Evolutionary conservation across 768 basidiomycete genomes (phyloP).

Genomic region (Clitopilus passeckerianus): DNA sequence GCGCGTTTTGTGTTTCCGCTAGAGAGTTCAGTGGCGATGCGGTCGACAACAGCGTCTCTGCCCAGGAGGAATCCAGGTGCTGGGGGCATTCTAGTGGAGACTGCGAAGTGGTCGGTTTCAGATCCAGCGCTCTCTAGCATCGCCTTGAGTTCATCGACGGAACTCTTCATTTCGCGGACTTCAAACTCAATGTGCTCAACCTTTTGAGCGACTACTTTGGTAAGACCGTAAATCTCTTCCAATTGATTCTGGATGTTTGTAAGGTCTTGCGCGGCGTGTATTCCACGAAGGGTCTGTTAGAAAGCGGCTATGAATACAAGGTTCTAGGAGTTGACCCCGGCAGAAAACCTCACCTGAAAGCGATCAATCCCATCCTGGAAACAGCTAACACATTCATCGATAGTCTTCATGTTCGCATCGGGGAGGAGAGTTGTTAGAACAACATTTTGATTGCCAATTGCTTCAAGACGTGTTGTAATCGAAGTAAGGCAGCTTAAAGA

Average conservation of each 20-base stretch:
- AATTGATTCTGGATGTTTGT: background rate
- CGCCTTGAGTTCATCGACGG: background rate
- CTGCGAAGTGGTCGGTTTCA: background rate
- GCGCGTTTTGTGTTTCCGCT: conserved; percentile 23
- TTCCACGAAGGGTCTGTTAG: background rate
- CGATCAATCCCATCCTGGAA: background rate
- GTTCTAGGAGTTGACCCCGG: background rate
- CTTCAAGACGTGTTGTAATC: background rate
- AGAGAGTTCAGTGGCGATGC: background rate
- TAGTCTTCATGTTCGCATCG: background rate
- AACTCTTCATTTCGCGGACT: background rate
- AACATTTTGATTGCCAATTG: background rate
- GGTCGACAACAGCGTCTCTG: background rate
- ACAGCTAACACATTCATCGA: background rate
- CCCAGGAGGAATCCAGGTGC: background rate
- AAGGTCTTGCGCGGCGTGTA: background rate
- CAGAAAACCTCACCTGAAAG: background rate
- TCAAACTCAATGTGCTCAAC: background rate
- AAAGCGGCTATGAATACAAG: background rate
- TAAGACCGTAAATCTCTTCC: background rate
- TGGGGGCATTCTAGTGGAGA: background rate
- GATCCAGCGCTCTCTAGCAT: background rate
- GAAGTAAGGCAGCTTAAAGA: background rate
- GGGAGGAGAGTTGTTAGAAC: background rate
- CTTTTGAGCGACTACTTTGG: background rate